phyloP scores from a whole-genome alignment of 805 yeast species.

The Spathaspora boniae region DNA sequence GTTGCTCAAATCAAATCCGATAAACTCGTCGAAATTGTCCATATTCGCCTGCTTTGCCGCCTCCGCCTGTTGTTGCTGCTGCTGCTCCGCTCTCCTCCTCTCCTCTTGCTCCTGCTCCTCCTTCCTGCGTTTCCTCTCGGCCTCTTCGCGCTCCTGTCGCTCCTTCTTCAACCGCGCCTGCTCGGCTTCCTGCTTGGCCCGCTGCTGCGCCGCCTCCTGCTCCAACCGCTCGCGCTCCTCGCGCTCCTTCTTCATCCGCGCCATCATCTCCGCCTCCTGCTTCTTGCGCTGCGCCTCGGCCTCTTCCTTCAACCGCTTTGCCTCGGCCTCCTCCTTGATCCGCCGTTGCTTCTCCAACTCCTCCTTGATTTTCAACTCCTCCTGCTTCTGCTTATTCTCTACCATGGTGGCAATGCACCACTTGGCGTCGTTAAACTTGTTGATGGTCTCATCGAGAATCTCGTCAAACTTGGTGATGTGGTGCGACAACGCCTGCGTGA shows the following conservation, averaged over 20 bases:
- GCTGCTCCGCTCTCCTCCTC: conserved; percentile 7
- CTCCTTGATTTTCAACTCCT: conserved; percentile 35
- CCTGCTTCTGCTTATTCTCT: conserved; percentile 40
- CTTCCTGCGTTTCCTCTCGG: conserved; percentile 14
- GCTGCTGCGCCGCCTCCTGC: conserved; percentile 15
- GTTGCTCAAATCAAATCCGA: conserved; percentile 14
- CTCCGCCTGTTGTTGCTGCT: conserved; percentile 7
- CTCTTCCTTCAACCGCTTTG: conserved; percentile 14
- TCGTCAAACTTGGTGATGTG: conserved; percentile 38
- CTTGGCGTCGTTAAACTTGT: conserved; percentile 39
- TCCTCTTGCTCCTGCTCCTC: conserved; percentile 12
- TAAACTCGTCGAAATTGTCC: conserved; percentile 15
- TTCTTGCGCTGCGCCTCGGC: conserved; percentile 12
- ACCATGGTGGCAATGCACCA: conserved; percentile 44
- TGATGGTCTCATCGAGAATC: conserved; percentile 39
- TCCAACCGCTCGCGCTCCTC: conserved; percentile 7
- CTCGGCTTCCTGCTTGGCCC: conserved; percentile 14
- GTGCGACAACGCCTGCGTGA: conserved; percentile 31
- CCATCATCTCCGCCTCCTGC: conserved; percentile 14
- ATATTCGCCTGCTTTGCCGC: conserved; percentile 8
- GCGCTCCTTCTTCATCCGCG: conserved; percentile 22
- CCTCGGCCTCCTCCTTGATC: conserved; percentile 21
- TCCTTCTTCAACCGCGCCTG: conserved; percentile 14
- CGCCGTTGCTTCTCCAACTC: conserved; percentile 29
- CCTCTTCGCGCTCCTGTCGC: conserved; percentile 15